These are phyloP conservation scores for Begonia masoniana DNA, from an alignment of 306 rosid genomes.

Conservation along the genomic window DNA sequence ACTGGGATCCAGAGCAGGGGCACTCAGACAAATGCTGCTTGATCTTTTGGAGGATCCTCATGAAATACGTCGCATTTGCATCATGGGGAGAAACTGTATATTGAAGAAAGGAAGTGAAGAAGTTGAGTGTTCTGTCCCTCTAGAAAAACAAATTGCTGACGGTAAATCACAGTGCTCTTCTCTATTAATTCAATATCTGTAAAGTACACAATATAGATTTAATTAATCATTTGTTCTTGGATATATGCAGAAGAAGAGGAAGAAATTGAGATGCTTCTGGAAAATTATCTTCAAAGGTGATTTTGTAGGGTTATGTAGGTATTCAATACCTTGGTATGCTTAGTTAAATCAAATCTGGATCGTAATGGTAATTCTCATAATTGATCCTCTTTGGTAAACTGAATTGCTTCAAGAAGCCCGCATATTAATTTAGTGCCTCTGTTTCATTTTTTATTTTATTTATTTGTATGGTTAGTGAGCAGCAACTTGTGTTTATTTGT, in stretches of 20 bases:
- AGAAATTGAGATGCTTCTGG: conserved; percentile 99
- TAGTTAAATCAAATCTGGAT: neutral
- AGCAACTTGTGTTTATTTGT: neutral
- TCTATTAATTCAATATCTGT: neutral
- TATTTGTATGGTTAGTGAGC: neutral
- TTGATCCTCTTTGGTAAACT: no score
- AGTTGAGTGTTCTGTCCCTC: conserved; percentile 60
- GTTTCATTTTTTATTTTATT: neutral
- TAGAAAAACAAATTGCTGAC: conserved; percentile 84
- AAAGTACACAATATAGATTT: no score
- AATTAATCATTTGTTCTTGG: conserved; percentile 9
- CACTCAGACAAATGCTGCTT: conserved; percentile 87
- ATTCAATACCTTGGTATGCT: neutral
- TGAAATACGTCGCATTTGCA: conserved; percentile 79
- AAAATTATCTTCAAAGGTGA: conserved; percentile 97
- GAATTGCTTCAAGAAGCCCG: no score
- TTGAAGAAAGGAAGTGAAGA: conserved; percentile 36
- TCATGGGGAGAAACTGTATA: conserved; percentile 84
- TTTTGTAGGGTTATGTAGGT: neutral
- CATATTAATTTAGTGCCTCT: no score
- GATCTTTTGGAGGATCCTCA: conserved; percentile 90
- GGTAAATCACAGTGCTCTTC: conserved; percentile 29
- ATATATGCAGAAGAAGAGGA: conserved; percentile 82
- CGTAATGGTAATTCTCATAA: no score
- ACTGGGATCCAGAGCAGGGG: conserved; percentile 89